phyloP scores from a whole-genome alignment of 1,284 basidiomycete genomes.

The Ustilago bromivora region DNA sequence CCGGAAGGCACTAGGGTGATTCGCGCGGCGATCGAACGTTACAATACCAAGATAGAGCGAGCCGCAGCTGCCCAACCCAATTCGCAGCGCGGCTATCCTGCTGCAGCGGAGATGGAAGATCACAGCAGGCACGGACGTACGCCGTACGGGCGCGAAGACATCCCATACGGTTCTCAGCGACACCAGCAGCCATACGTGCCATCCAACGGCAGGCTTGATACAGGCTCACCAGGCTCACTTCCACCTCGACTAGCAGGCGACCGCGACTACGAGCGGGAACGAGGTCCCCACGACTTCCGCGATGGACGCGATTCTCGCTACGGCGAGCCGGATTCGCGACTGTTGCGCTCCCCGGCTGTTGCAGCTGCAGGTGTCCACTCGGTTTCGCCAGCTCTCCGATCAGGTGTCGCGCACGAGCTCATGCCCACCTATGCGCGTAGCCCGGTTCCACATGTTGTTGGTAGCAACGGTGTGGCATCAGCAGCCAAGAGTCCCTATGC shows the following conservation, averaged over 20 bases:
- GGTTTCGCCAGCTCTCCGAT: conserved; percentile 24
- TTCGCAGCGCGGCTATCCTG: conserved; percentile 12
- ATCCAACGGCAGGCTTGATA: conserved; percentile 26
- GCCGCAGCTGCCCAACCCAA: conserved; percentile 4
- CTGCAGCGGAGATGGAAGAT: conserved; percentile 17
- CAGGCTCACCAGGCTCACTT: conserved; percentile 24
- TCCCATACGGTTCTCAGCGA: conserved; percentile 23
- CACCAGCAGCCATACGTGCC: conserved; percentile 29
- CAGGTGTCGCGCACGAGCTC: conserved; percentile 24
- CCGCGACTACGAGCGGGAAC: conserved; percentile 34
- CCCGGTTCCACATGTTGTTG: conserved; percentile 5
- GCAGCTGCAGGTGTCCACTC: conserved; percentile 10
- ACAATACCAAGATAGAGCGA: conserved; percentile 29
- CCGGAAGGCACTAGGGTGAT: conserved; percentile 60
- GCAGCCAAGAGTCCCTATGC: conserved; percentile 21
- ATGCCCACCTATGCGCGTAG: conserved; percentile 31
- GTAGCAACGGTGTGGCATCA: conserved; percentile 22
- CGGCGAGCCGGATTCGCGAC: conserved; percentile 19
- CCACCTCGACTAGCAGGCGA: conserved; percentile 24
- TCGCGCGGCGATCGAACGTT: conserved; percentile 31
- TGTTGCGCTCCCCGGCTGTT: conserved; percentile 24
- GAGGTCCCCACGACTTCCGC: conserved; percentile 16
- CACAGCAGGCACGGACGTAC: conserved; percentile 3
- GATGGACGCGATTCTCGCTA: conserved; percentile 23
- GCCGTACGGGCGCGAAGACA: conserved; percentile 20